Evolutionary conservation across 1,284 basidiomycete genomes (phyloP), one percentile per base, ranked within the genome.

Genomic region (Ceratobasidium papillatum): DNA sequence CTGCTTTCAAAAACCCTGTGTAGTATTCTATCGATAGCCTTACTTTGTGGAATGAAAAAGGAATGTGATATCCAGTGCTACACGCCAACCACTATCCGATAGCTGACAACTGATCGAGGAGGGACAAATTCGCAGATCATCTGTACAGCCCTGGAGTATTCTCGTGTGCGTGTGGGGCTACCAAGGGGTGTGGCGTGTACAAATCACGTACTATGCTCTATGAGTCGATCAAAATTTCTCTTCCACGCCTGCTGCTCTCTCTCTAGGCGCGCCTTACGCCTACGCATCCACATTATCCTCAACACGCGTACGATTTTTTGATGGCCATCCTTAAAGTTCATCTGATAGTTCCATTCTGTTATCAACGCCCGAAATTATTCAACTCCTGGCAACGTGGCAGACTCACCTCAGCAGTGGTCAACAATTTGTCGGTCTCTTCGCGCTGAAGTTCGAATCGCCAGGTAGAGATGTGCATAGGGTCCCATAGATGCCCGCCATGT

Each of bases 221-320:
- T 34, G 34, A 68, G 65, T 68, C 51, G 65, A 68, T 68, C 65
- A 32, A 68, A 68, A 68, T 68, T 47, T 32, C 38, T 76, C 58
- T 77, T 30, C 49, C n/a, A 75, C 75, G 79, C 77, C 34, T 61
- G 75, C 41, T 71, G 69, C 59, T 78, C 76, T 62, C 81, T 75
- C 49, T 79, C 80, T 11, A 77, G 76, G 62, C 79, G 80, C 30
- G 65, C 65, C 11, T 68, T 68, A 25, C 65, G 65, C 77, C 84
- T 85, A n/a, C 84, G 81, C 71, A 81, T 76, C 83, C 83, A 85
- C 49, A 84, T 82, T 11, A 82, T 83, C 41, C 81, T 80, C 30
- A 85, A 78, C 14, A 85, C 78, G 32, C 78, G 80, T 43, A 81
- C 79, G 62, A 85, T 81, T 78, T 84, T 83, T 65, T 81, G 78